Evolutionary conservation across 371 early-diverging fungal genomes (phyloP).

Genomic region (Circinella minor): DNA sequence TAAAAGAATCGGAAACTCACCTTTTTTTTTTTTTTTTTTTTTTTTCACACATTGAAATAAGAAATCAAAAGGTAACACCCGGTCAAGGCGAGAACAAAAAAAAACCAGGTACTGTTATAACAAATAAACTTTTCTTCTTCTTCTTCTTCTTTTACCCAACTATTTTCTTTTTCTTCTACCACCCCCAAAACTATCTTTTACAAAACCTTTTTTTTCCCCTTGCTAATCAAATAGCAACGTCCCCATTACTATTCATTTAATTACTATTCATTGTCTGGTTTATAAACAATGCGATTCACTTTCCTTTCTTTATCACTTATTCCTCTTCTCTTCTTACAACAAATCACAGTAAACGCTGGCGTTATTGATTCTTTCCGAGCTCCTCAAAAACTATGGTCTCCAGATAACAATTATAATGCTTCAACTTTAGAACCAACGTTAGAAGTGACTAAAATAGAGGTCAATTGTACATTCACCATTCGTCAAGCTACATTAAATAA

Average conservation of each 20-base stretch:
- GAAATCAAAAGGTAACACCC: too few species aligned
- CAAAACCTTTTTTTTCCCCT: too few species aligned
- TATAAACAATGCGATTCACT: constrained; percentile 11
- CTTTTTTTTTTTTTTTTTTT: background rate
- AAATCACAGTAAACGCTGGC: background rate
- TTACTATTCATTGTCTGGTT: constrained; percentile 3
- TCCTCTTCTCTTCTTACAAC: background rate
- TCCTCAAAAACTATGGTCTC: background rate
- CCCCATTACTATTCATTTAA: background rate
- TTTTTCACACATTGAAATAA: background rate
- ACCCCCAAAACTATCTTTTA: background rate
- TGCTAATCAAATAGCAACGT: background rate
- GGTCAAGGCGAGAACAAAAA: too few species aligned
- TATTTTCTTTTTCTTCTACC: background rate
- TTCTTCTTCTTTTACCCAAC: too few species aligned
- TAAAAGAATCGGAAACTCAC: background rate
- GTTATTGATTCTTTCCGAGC: constrained; percentile 5
- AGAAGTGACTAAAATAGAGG: background rate
- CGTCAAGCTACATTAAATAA: constrained; percentile 12
- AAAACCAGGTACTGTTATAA: too few species aligned
- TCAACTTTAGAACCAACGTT: background rate
- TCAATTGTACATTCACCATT: constrained; percentile 16
- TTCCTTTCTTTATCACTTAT: background rate
- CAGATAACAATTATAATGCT: background rate
- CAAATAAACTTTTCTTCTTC: too few species aligned